phyloP scores from a whole-genome alignment of 306 rosid species.

The Cicer bijugum region DNA sequence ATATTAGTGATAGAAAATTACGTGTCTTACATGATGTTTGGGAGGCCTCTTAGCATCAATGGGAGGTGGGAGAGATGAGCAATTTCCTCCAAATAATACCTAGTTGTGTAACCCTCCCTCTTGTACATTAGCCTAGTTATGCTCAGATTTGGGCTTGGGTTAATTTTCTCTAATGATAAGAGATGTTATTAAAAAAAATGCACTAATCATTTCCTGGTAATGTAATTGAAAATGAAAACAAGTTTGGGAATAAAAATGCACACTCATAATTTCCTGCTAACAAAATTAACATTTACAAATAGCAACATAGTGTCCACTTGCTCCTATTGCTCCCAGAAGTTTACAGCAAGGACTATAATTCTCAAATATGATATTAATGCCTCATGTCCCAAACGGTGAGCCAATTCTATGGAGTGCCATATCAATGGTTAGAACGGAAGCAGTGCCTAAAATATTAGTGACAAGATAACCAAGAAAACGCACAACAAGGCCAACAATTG shows the following conservation, averaged over 20 bases:
- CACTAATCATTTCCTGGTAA: too few species aligned
- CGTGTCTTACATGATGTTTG: too few species aligned
- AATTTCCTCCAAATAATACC: too few species aligned
- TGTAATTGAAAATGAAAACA: not conserved
- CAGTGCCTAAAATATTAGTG: constrained; percentile 27
- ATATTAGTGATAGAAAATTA: too few species aligned
- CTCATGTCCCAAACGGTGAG: not conserved
- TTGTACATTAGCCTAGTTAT: too few species aligned
- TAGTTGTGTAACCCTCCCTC: too few species aligned
- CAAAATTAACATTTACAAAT: constrained; percentile 48
- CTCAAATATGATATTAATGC: constrained; percentile 30
- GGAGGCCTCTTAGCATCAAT: too few species aligned
- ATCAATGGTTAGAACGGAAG: constrained; percentile 35
- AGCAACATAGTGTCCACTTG: constrained; percentile 9
- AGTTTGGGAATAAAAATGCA: not conserved
- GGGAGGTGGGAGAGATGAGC: too few species aligned
- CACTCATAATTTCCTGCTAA: constrained; percentile 33
- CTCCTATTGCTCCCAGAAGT: constrained; percentile 28
- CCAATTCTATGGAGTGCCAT: constrained; percentile 26
- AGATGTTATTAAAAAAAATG: too few species aligned
- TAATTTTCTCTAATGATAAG: too few species aligned
- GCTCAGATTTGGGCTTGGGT: too few species aligned
- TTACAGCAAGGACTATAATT: constrained; percentile 32
- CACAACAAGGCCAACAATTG: constrained; percentile 35
- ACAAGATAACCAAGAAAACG: constrained; percentile 20